Base-by-base conservation (phyloP, 495 filamentous ascomycete genomes). In the Aspergillus baeticus region DNA sequence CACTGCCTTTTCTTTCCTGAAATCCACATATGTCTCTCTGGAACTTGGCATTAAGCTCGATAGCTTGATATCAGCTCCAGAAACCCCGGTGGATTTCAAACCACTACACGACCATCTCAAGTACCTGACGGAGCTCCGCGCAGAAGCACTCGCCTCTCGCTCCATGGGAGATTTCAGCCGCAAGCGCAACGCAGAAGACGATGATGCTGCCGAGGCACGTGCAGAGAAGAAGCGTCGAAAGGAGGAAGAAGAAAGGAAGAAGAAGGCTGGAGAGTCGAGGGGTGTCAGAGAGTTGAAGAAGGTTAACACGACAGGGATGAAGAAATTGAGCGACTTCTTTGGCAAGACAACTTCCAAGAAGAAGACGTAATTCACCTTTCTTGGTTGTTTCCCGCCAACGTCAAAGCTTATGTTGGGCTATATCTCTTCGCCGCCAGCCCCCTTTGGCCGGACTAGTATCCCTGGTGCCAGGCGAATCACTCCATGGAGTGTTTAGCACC, bases 271-370 rank as follows among this genome's bases (percentile, higher is more conserved):
- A 13, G 82, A 90, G 72, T 93, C 87, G 59, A 77, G 82, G 17
- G 92, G 81, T 0, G 83, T 96, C 1, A 84, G 81, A 62, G 80
- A 92, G 36, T 65, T 99, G 63, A 87, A 87, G 68, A 98, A 97
- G 75, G 93, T 89, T 13, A 88, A 96, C 67, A 91, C 85, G 0
- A 83, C 64, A 14, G 95, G 94, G 22, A 99, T 99, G 94, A 91
- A 89, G 80, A 98, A 96, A 79, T 82, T 98, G 85, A 96, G 91
- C 61, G 82, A 86, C 57, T 98, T 98, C 69, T 98, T 98, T 69
- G 81, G 79, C 35, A 96, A 92, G 76, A 86, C 71, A 10, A 60
- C 70, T 20, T 38, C 65, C 20, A 74, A 73, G 57, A 75, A 74
- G 56, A 72, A 73, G 54, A 53, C 67, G n/a, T 58, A 44, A 22